A percentile compares a stretch with the other conserved stretches of the same genome.
Evolutionary conservation across 495 filamentous ascomycete genomes (phyloP).

Genomic region (Xylaria telfairii): DNA sequence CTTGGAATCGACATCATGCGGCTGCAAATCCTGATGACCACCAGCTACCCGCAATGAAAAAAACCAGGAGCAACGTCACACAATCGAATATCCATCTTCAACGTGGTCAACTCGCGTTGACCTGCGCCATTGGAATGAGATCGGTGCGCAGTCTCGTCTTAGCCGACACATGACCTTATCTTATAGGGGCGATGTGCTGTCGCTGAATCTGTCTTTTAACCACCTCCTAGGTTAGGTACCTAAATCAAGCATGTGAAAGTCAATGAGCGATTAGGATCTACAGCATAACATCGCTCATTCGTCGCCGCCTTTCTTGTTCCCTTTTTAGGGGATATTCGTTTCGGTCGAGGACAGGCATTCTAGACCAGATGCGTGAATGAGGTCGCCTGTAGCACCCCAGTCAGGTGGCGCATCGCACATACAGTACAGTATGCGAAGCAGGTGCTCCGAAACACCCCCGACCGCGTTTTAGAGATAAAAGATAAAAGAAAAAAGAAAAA

Average conservation of each 20-base stretch:
- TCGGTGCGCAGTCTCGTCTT: not conserved
- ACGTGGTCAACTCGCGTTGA: slow-evolving; percentile 23
- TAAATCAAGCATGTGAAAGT: not conserved
- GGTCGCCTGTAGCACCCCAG: too few species aligned
- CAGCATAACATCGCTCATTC: not conserved
- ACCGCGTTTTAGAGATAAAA: not conserved
- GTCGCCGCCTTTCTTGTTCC: not conserved
- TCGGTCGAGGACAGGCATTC: not conserved
- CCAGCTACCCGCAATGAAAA: not conserved
- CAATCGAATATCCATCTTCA: not conserved
- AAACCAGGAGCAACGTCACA: not conserved
- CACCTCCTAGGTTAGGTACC: too few species aligned
- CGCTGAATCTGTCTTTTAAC: not conserved
- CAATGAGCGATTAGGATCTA: slow-evolving; percentile 8
- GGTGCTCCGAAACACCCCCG: not conserved
- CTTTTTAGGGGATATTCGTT: not conserved
- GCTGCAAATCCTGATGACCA: not conserved
- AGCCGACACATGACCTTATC: not conserved
- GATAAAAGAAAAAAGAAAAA: not conserved
- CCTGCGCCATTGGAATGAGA: not conserved
- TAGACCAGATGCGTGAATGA: not conserved
- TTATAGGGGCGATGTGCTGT: not conserved
- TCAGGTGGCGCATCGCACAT: too few species aligned
- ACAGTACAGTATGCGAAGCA: too few species aligned
- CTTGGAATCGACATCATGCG: slow-evolving; percentile 9